phyloP scores from a whole-genome alignment of 768 basidiomycete species.

The Hypholoma fasciculare region DNA sequence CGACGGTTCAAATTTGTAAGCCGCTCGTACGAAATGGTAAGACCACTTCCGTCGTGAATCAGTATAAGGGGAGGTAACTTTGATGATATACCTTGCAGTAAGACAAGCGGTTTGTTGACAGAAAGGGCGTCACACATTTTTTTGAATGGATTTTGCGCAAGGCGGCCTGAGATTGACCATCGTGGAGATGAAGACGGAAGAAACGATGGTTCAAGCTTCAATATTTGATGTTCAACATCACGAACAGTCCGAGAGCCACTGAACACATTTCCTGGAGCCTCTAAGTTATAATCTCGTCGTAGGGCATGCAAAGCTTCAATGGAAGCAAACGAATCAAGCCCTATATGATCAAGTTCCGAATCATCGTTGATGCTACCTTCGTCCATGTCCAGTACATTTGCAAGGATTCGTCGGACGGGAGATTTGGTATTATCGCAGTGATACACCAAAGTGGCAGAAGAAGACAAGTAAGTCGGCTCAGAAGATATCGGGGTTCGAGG shows the following conservation, averaged over 20 bases:
- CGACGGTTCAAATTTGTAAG: constrained; percentile 46
- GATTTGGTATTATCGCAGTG: not conserved
- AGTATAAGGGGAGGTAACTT: constrained; percentile 51
- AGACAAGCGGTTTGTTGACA: constrained; percentile 5
- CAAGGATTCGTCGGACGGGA: constrained; percentile 13
- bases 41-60: constrained; percentile 74
- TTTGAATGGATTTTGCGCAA: not conserved
- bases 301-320: constrained; percentile 60
- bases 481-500: constrained; percentile 14
- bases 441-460: constrained; percentile 40
- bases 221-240: constrained; percentile 33
- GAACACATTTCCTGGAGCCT: constrained; percentile 48
- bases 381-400: constrained; percentile 22
- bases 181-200: constrained; percentile 1
- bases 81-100: constrained; percentile 34
- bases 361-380: constrained; percentile 42
- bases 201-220: constrained; percentile 4
- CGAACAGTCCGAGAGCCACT: constrained; percentile 36
- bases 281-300: constrained; percentile 36
- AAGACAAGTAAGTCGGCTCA: constrained; percentile 15
- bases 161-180: not conserved
- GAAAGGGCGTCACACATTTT: not conserved
- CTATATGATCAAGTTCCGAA: constrained; percentile 47
- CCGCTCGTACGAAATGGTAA: constrained; percentile 50
- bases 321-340: constrained; percentile 64